phyloP scores from a whole-genome alignment of 2,329 filamentous ascomycete genomes.

The Sporothrix inflata region DNA sequence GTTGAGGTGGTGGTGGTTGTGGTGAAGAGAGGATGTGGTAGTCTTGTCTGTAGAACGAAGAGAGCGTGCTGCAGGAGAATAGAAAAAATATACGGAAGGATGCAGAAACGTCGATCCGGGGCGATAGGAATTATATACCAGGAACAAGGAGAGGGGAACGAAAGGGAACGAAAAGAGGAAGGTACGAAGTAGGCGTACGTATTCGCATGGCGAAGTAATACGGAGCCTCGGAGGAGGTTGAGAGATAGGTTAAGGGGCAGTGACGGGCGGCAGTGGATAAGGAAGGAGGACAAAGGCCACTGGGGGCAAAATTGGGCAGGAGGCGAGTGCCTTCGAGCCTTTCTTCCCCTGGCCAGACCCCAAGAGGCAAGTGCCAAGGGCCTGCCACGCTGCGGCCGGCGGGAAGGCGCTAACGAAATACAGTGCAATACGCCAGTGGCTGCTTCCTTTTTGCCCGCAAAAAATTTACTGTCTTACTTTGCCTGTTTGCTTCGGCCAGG shows the following conservation, averaged over 20 bases:
- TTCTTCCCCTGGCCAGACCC: slow-evolving; percentile 6
- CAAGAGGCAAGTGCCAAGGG: slow-evolving; percentile 19
- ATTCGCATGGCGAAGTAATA: slow-evolving; percentile 10
- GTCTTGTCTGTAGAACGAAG: background rate
- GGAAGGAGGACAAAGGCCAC: background rate
- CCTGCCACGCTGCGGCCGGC: slow-evolving; percentile 7
- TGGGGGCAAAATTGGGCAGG: slow-evolving; percentile 12
- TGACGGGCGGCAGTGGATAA: slow-evolving; percentile 13
- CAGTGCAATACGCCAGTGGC: background rate
- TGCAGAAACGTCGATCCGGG: slow-evolving; percentile 15
- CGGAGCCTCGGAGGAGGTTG: slow-evolving; percentile 10
- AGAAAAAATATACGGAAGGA: background rate
- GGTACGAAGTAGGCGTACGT: background rate
- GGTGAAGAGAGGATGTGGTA: too few species aligned
- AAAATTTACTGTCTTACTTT: background rate
- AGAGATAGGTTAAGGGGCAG: slow-evolving; percentile 1
- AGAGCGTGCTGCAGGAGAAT: background rate
- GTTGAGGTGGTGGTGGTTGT: background rate
- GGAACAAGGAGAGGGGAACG: background rate
- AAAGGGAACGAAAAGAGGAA: background rate
- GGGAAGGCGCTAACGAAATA: slow-evolving; percentile 15
- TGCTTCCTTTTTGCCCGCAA: background rate
- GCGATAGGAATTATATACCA: slow-evolving; percentile 18
- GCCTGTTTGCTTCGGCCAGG: too few species aligned
- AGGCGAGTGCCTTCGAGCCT: background rate